Conservation (phyloP, 2,329 filamentous ascomycete genomes). For the Fusarium praegraminearum region DNA sequence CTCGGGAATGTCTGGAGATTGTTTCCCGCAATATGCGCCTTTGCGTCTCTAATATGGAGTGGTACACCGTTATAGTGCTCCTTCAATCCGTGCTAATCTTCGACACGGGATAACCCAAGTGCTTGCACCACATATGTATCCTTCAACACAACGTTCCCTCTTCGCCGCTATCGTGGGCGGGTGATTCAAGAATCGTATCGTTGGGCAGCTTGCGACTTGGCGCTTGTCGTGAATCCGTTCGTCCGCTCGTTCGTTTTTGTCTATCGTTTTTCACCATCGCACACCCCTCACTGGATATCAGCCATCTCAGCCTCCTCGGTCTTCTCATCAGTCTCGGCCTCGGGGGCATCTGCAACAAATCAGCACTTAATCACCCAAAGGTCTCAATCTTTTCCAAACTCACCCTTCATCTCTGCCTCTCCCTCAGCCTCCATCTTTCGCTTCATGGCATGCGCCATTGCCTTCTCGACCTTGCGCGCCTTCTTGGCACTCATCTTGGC, state of each 20-base stretch:
- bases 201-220: neutral
- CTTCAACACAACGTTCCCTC: neutral
- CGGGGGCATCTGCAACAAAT: slow-evolving; percentile 42
- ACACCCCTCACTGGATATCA: slow-evolving; percentile 41
- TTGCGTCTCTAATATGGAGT: neutral
- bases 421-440: slow-evolving; percentile 64
- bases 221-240: neutral
- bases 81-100: neutral
- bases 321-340: slow-evolving; percentile 30
- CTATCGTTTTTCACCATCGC: neutral
- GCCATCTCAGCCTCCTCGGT: slow-evolving; percentile 48
- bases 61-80: neutral
- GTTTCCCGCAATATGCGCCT: slow-evolving; percentile 7
- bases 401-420: slow-evolving; percentile 63
- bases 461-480: slow-evolving; percentile 67
- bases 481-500: slow-evolving; percentile 66
- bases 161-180: neutral
- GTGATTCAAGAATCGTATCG: slow-evolving; percentile 9
- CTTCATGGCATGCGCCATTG: slow-evolving; percentile 64
- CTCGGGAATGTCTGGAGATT: slow-evolving; percentile 3
- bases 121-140: neutral
- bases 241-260: slow-evolving; percentile 6
- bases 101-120: neutral
- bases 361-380: neutral
- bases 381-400: slow-evolving; percentile 23